Conservation (phyloP, 768 basidiomycete genomes). For the Asterophora lycoperdoides region DNA sequence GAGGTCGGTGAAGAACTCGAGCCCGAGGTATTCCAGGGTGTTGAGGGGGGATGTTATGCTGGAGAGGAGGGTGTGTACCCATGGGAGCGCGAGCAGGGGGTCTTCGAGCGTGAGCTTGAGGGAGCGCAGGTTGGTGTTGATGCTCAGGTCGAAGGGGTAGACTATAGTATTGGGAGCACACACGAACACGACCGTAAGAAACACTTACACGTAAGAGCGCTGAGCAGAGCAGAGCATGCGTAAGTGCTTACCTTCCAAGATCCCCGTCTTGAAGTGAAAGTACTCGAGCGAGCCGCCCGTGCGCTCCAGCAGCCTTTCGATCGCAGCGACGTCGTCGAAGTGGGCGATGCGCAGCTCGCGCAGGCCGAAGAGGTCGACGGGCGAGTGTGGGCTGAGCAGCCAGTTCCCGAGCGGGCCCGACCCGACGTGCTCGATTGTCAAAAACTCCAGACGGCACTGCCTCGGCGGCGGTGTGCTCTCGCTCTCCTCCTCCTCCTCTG, state of each 20-base stretch:
- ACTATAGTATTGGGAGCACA: conserved; percentile 29
- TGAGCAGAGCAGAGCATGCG: background rate
- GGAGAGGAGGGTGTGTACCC: conserved; percentile 33
- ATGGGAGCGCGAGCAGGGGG: conserved; percentile 31
- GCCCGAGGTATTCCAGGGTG: conserved; percentile 27
- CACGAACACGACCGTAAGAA: background rate
- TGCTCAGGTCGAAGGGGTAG: conserved; percentile 32
- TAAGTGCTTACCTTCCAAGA: conserved; percentile 33
- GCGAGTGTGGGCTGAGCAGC: conserved; percentile 30
- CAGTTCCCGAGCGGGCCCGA: conserved; percentile 35
- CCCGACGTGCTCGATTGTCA: conserved; percentile 39
- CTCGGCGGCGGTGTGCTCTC: background rate
- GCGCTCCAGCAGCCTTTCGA: conserved; percentile 31
- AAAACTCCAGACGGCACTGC: conserved; percentile 26
- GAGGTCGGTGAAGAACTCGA: conserved; percentile 40
- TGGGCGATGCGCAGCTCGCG: conserved; percentile 41
- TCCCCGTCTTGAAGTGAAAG: conserved; percentile 41
- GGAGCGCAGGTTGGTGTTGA: conserved; percentile 32
- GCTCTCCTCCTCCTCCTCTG: conserved; percentile 9
- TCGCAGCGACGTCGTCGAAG: conserved; percentile 31
- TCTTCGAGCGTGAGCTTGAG: conserved; percentile 40
- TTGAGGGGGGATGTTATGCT: conserved; percentile 21
- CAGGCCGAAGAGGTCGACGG: conserved; percentile 32
- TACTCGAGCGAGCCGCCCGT: conserved; percentile 36
- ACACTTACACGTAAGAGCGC: background rate